Evolutionary conservation across 768 basidiomycete species (phyloP), one percentile per base, ranked within the genome.

Genomic region (Tricholoma flavovirens): DNA sequence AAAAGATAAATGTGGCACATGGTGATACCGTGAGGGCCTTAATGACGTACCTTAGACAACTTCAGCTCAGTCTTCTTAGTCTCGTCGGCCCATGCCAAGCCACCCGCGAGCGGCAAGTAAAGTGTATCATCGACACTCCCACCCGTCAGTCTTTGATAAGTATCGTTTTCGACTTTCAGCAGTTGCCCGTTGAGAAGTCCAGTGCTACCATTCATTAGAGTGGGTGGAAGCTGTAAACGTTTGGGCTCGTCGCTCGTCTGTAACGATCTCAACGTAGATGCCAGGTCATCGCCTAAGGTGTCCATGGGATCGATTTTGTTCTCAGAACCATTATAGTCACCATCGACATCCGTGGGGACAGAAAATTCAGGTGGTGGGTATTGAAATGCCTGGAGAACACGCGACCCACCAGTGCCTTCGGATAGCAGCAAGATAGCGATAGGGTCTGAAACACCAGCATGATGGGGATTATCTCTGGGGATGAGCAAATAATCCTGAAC

Each of bases 401-500:
- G 78, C 1, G 73, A 69, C 7, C 73, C 71, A 5, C 74, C 74
- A 1, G 77, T 73, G 0, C 77, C 73, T 35, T 84, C 84, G 0
- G 81, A 77, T 2, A 88, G 67, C 45, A 87, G 65, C 46, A 94
- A 61, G 17, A 95, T 82, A 2, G 85, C 76, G 54, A 78, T 73
- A 0, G 91, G 87, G 62, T 93, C 89, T 66, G 77, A 84, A 10
- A 78, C 71, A 3, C 84, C 80, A 36, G 75, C 70, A 66, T 86
- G 88, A 68, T 93, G 87, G 4, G 90, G 90, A 51, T 66, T 86
- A 8, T 76, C 71, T 48, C 80, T 77, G 1, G 93, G 87, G n/a
- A 92, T 65, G 17, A 93, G 77, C 17, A 88, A 68, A 67, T 88
- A 93, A 64, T 97, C 93, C 64, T 93, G 90, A 7, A 85, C 77